phyloP scores from a whole-genome alignment of 805 yeast species.

The Pichia eremophila region DNA sequence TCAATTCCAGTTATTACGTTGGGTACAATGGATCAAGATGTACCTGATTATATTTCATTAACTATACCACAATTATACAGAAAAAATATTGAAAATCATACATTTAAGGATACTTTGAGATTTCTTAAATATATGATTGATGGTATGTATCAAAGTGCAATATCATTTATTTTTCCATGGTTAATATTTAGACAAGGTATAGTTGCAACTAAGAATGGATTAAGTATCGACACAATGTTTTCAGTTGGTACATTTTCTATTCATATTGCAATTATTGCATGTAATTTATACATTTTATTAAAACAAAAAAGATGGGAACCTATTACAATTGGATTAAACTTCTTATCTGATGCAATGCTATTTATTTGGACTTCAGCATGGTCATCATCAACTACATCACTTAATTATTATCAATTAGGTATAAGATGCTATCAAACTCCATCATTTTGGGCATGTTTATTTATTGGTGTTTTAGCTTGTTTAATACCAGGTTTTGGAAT shows the following conservation, averaged over 20 bases:
- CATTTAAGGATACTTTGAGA: constrained; percentile 51
- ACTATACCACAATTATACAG: constrained; percentile 64
- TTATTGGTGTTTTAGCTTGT: constrained; percentile 45
- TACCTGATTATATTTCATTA: constrained; percentile 52
- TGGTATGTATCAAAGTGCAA: constrained; percentile 62
- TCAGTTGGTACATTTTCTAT: constrained; percentile 62
- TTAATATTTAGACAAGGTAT: constrained; percentile 39
- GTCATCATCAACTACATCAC: constrained; percentile 40
- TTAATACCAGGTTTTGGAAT: constrained; percentile 52
- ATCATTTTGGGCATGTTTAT: constrained; percentile 55
- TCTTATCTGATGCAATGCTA: constrained; percentile 47
- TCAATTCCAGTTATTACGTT: constrained; percentile 68
- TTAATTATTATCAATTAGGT: constrained; percentile 59
- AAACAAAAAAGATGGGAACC: constrained; percentile 77
- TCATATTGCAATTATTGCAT: constrained; percentile 51
- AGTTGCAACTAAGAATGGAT: constrained; percentile 37
- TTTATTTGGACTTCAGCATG: constrained; percentile 79
- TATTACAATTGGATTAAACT: constrained; percentile 43
- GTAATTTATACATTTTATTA: constrained; percentile 56
- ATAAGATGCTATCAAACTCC: constrained; percentile 51
- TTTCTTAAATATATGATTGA: constrained; percentile 58
- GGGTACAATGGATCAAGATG: constrained; percentile 72
- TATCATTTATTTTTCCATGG: constrained; percentile 63
- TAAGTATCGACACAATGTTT: constrained; percentile 53
- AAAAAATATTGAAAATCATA: constrained; percentile 48